Percentiles rank a stretch among this genome's conserved stretches.
Evolutionary conservation across 768 basidiomycete species (phyloP).

Genomic region (Mrakia blollopis): DNA sequence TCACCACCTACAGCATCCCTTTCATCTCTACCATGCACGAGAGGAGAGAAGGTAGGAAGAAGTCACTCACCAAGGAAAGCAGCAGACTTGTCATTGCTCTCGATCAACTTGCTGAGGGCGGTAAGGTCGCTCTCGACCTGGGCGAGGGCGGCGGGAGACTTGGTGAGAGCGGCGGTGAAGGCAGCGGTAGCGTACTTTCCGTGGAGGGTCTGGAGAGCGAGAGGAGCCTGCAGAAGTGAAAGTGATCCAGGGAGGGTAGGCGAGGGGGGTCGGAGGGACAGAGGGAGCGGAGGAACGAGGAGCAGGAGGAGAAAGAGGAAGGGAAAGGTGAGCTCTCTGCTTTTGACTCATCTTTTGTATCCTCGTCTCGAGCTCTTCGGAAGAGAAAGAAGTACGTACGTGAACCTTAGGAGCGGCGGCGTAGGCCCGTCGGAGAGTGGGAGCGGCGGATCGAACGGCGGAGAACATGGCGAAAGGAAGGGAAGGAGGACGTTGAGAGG

Average conservation of each 20-base stretch:
- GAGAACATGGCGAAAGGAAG: constrained; percentile 21
- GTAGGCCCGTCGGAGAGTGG: constrained; percentile 22
- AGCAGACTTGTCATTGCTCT: constrained; percentile 59
- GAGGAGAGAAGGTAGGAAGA: not conserved
- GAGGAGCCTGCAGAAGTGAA: constrained; percentile 16
- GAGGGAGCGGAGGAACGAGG: no score
- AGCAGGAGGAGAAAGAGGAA: not conserved
- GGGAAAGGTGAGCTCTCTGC: not conserved
- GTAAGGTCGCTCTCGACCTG: constrained; percentile 81
- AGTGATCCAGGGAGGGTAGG: not conserved
- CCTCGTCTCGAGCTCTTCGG: not conserved
- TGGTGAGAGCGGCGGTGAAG: constrained; percentile 52
- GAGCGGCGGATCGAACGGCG: constrained; percentile 26
- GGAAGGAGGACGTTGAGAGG: not conserved
- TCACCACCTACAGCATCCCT: not conserved
- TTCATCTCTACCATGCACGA: not conserved
- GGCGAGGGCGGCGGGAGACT: constrained; percentile 74
- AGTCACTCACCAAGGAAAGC: constrained; percentile 56
- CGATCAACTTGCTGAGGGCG: constrained; percentile 64
- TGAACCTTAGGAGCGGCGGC: constrained; percentile 12
- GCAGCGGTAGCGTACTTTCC: constrained; percentile 44
- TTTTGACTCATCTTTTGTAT: not conserved
- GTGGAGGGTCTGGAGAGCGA: constrained; percentile 32
- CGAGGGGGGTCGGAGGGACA: no score
- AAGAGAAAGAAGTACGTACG: not conserved